These are phyloP conservation scores for Berberis vulgaris DNA, from an alignment of 164 flowering plant species.

Conservation along the genomic window DNA sequence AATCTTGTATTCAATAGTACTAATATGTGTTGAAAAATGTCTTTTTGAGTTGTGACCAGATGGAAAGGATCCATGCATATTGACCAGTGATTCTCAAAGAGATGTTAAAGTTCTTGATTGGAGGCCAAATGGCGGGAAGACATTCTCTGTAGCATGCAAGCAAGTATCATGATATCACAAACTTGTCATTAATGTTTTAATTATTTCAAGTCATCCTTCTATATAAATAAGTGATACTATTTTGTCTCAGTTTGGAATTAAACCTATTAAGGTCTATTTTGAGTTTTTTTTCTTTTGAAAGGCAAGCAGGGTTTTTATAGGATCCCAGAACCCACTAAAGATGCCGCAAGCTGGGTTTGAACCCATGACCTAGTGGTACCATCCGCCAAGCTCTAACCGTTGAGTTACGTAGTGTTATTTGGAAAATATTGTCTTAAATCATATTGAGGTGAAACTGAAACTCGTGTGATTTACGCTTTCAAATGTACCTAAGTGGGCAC, in stretches of 20 bases:
- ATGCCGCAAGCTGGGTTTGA: too few species aligned
- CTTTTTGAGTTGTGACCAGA: constrained; percentile 23
- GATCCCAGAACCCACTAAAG: too few species aligned
- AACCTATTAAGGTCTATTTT: not conserved
- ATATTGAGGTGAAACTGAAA: too few species aligned
- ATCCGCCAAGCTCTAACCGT: too few species aligned
- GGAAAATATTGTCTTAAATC: too few species aligned
- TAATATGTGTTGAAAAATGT: not conserved
- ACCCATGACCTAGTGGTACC: too few species aligned
- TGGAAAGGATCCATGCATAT: constrained; percentile 56
- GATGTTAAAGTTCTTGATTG: constrained; percentile 66
- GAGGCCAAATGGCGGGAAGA: constrained; percentile 96
- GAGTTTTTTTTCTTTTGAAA: not conserved
- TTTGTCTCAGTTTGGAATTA: too few species aligned
- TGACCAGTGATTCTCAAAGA: constrained; percentile 66
- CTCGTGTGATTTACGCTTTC: too few species aligned
- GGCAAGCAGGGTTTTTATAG: too few species aligned
- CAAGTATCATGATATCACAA: constrained; percentile 24
- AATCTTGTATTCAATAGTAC: not conserved
- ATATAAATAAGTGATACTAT: too few species aligned
- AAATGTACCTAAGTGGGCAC: too few species aligned
- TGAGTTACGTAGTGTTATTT: too few species aligned
- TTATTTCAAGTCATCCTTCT: not conserved
- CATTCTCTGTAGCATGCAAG: constrained; percentile 94
- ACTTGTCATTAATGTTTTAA: constrained; percentile 4